Percentiles rank a stretch among this genome's conserved stretches.
These are phyloP conservation scores for Sporothrix pallida DNA, from an alignment of 2,329 filamentous ascomycete species.

Conservation along the genomic window DNA sequence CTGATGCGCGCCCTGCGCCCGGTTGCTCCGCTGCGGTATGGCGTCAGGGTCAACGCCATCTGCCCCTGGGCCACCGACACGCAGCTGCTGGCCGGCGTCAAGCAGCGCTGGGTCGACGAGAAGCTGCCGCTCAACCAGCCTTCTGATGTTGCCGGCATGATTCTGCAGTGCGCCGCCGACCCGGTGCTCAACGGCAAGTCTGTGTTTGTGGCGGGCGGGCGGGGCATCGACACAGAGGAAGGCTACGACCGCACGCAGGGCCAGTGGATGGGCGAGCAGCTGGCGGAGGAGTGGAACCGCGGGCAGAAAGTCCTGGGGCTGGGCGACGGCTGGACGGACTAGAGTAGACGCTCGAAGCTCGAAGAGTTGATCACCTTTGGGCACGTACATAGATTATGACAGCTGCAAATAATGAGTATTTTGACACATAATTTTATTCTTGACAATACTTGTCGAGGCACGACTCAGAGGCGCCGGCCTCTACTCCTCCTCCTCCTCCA, in stretches of 20 bases:
- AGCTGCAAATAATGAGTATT: too few species aligned
- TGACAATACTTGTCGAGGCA: too few species aligned
- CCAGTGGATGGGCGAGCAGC: constrained; percentile 43
- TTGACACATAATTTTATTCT: too few species aligned
- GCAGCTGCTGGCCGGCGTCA: constrained; percentile 50
- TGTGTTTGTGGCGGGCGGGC: constrained; percentile 41
- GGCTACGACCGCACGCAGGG: constrained; percentile 39
- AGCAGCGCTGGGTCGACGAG: constrained; percentile 46
- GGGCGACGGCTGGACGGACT: constrained; percentile 18
- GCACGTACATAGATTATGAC: too few species aligned
- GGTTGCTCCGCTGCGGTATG: constrained; percentile 43
- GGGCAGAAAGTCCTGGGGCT: constrained; percentile 39
- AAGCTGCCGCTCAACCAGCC: constrained; percentile 51
- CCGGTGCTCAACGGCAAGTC: constrained; percentile 41
- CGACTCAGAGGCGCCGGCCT: too few species aligned
- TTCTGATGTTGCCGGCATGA: constrained; percentile 49
- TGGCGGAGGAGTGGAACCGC: constrained; percentile 38
- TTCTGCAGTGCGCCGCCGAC: constrained; percentile 49
- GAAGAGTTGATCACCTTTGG: too few species aligned
- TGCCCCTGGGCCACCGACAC: constrained; percentile 56
- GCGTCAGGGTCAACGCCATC: constrained; percentile 52
- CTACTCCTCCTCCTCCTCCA: too few species aligned
- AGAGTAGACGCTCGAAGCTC: too few species aligned
- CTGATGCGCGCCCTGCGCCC: constrained; percentile 54
- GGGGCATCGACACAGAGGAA: constrained; percentile 42